A percentile compares a stretch with the other conserved stretches of the same genome.
phyloP scores from a whole-genome alignment of 1,139 yeast species.

The Blastobotrys serpentis region DNA sequence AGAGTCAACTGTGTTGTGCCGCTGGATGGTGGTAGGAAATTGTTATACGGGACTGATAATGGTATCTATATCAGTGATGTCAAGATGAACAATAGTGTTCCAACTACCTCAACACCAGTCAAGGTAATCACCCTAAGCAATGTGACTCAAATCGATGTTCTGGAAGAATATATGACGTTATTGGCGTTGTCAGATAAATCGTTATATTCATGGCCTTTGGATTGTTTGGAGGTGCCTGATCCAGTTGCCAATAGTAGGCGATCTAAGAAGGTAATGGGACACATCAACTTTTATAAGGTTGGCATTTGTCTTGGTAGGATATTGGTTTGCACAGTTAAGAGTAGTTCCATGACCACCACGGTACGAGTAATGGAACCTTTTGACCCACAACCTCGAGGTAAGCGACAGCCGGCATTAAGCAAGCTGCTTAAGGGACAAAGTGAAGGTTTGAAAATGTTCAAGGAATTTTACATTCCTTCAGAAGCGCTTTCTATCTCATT shows the following conservation, averaged over 20 bases:
- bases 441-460: conserved; percentile 62
- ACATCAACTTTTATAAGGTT: conserved; percentile 84
- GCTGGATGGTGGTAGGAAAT: conserved; percentile 89
- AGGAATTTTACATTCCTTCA: conserved; percentile 77
- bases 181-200: conserved; percentile 81
- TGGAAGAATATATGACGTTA: conserved; percentile 86
- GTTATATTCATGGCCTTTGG: conserved; percentile 80
- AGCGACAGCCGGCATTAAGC: conserved; percentile 49
- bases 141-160: conserved; percentile 84
- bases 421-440: conserved; percentile 47
- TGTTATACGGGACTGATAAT: conserved; percentile 85
- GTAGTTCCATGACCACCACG: conserved; percentile 67
- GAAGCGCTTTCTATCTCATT: conserved; percentile 93
- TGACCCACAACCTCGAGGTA: conserved; percentile 45
- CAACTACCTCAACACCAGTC: conserved; percentile 72
- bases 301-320: conserved; percentile 90
- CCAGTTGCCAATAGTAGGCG: conserved; percentile 67
- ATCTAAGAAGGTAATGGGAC: conserved; percentile 77
- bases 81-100: conserved; percentile 41
- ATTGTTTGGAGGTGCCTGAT: conserved; percentile 58
- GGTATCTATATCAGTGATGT: conserved; percentile 77
- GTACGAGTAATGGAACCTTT: conserved; percentile 88
- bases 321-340: conserved; percentile 85
- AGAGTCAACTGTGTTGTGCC: conserved; percentile 91
- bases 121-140: conserved; percentile 72